A percentile compares a stretch with the other conserved stretches of the same genome.
Conservation (phyloP, 2,329 filamentous ascomycete species). For the Cytospora piceicola region DNA sequence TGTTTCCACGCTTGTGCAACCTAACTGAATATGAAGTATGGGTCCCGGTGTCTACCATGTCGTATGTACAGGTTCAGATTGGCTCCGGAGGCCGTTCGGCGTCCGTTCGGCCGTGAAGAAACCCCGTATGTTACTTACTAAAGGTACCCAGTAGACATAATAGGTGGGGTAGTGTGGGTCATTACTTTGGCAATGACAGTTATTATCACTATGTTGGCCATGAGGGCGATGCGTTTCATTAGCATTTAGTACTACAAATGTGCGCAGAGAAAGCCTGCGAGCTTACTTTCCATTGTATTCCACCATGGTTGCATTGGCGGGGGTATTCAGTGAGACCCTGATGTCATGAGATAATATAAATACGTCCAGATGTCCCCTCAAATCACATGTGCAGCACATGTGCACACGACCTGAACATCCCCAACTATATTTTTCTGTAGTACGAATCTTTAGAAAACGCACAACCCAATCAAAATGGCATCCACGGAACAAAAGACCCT, state of each 20-base stretch:
- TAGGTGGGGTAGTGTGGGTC: too few species aligned
- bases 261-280: background rate
- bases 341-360: background rate
- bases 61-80: too few species aligned
- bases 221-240: background rate
- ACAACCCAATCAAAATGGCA: constrained; percentile 6
- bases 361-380: background rate
- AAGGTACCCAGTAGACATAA: too few species aligned
- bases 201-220: background rate
- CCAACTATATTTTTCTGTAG: background rate
- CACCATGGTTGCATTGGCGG: background rate
- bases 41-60: too few species aligned
- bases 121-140: too few species aligned
- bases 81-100: too few species aligned
- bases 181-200: background rate
- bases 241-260: background rate
- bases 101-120: too few species aligned
- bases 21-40: too few species aligned
- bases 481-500: constrained; percentile 24
- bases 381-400: background rate
- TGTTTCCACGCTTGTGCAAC: too few species aligned
- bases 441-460: background rate
- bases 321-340: background rate
- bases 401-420: background rate
- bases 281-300: background rate